Conservation (phyloP, 139 green algal species). For the Coelastrella sp. region DNA sequence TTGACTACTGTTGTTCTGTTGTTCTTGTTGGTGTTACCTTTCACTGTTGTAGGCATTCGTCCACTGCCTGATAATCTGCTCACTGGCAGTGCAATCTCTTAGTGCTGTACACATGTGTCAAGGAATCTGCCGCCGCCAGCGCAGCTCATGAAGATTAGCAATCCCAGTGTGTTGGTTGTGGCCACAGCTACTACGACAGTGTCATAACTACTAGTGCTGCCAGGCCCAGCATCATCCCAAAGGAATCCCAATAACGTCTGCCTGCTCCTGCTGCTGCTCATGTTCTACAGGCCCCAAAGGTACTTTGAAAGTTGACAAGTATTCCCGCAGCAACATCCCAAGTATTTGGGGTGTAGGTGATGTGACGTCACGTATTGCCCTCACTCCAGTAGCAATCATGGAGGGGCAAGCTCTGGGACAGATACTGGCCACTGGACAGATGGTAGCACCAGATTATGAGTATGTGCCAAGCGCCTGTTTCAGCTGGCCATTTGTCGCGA, state of each 20-base stretch:
- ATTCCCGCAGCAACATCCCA: slow-evolving; percentile 81
- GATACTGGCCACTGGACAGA: slow-evolving; percentile 76
- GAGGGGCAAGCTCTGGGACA: slow-evolving; percentile 84
- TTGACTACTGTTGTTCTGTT: not conserved
- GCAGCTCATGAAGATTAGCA: too few relatives aligned
- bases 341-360: slow-evolving; percentile 93
- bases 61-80: too few relatives aligned
- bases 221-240: too few relatives aligned
- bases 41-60: not conserved
- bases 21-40: not conserved
- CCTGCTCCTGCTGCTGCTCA: not conserved
- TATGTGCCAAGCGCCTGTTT: slow-evolving; percentile 80
- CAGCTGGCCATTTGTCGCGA: slow-evolving; percentile 88
- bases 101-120: too few relatives aligned
- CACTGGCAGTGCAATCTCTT: too few relatives aligned
- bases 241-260: too few relatives aligned
- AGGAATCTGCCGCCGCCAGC: too few relatives aligned
- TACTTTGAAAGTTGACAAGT: slow-evolving; percentile 87
- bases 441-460: slow-evolving; percentile 76
- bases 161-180: too few relatives aligned
- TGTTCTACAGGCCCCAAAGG: slow-evolving; percentile 40
- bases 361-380: slow-evolving; percentile 89
- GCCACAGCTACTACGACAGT: too few relatives aligned
- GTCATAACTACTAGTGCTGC: too few relatives aligned
- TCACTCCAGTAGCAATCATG: slow-evolving; percentile 95